Evolutionary conservation across 805 yeast genomes (phyloP), one percentile per base, ranked within the genome.

Genomic region (Nakazawaea wickerhamii): DNA sequence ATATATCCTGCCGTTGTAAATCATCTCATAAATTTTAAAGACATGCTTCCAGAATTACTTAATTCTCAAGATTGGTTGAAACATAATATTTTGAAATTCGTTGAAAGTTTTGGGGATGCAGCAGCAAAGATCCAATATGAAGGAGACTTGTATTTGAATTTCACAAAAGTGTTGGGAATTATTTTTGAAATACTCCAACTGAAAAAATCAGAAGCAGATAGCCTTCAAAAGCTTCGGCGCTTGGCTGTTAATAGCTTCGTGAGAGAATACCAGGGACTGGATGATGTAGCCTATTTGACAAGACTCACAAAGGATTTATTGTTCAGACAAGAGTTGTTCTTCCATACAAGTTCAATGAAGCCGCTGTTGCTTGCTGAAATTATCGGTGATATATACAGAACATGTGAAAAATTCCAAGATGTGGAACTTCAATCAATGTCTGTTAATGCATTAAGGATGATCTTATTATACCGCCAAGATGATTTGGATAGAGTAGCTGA

Each of bases 331-430:
- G 57, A 55, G 22, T 41, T 52, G n/a, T 46, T 56, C 5, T 59
- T 63, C 44, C 45, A 47, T 4, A 46, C 36, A 10, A 68, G 58
- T 1, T 52, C 59, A 3, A 47, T 75, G 15, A 56, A 59, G 14
- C 59, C 55, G 43, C 59, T 60, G n/a, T 59, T 58, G 22, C 45
- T 66, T 13, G 55, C 65, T 0, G 58, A 60, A 32, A 45, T 72
- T 13, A 51, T 70, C 11, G 55, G 60, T 6, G 46, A 55, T 15
- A 38, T 62, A 13, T 39, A 56, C 11, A 45, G 42, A 7, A 45
- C 51, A 10, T 51, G 55, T 8, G 31, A 52, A 0, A 36, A 39
- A 11, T 32, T 20, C 15, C 43, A 49, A 9, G 43, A 49, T 11
- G 22, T 40, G 3, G 39, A 38, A 9, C 46, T 52, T 6, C 30